Base-by-base conservation (phyloP, 257 asterid species). In the Paraleonurus japonicus region DNA sequence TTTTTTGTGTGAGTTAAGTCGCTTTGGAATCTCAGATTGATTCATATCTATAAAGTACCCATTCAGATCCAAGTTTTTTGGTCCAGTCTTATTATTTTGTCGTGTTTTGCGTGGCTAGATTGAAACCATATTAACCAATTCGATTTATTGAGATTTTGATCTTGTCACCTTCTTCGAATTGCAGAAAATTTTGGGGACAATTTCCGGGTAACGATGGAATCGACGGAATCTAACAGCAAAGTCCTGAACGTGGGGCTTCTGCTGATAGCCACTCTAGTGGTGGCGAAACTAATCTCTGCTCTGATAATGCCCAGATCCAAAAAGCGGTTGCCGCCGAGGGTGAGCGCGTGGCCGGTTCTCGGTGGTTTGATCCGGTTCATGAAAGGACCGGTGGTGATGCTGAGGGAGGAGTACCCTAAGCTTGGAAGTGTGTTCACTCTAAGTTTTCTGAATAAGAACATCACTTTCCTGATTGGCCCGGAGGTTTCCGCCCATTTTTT, bases 401-500 rank as follows among this genome's bases (percentile, higher is more conserved):
- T 92, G 17, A 79, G 85, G 55, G 95, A 92, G 75, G 98, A 92
- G 88, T 92, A 92, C 69, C 92, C 92, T 1, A 92, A 88, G 88
- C 91, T 90, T n/a, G 98, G 98, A 24, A 83, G 95, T 58, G 98
- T 92, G 68, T 92, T 92, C 82, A 85, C 97, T 11, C 85, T 88
- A 63, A 82, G 76, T 61, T 69, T 90, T 63, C 80, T 89, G 24
- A 88, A 82, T 74, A 93, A 86, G 88, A 89, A 86, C 55, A 87
- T 93, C 57, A 93, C 97, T 0, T 93, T 93, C 88, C 76, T 93
- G 73, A 90, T 93, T 15, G 97, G 97, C 0, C 98, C 98, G 0
- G 97, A 93, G 64, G 98, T 93, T n/a, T 93, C 97, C 0, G 85
- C 96, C 10, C 98, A 90, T 82, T 93, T 93, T 82, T 93, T 93